Base-by-base conservation (phyloP, 805 yeast genomes). In the Myxozyma kluyveri region DNA sequence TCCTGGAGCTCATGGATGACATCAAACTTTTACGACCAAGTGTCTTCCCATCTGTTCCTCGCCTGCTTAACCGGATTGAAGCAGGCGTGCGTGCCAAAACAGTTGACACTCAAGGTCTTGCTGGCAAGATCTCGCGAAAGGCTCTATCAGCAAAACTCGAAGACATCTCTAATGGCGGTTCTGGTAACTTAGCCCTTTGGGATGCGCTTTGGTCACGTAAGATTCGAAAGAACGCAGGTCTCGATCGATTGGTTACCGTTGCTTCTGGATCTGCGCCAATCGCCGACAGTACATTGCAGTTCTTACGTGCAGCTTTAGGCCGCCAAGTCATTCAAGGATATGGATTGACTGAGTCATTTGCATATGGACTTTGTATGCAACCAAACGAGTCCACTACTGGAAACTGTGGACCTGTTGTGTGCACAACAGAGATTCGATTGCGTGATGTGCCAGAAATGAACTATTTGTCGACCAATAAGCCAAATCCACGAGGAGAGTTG, bases 201-300 rank as follows among this genome's bases (percentile, higher is more conserved):
- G 77, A 76, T 55, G 38, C 55, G 22, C 44, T 73, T 4, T 59
- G 81, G 57, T 65, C 73, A 38, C 71, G 72, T 45, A 77, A 78
- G 65, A 69, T 80, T 40, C 71, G 76, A 44, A 61, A 64, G 50
- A 73, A 74, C 37, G 61, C 79, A 19, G 83, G 83, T 1, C 72
- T 79, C 47, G 75, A 71, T 36, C 73, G 75, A 45, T 56, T 72
- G 36, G 62, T 67, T 17, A 67, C 69, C 48, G 51, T 74, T 23
- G 66, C 75, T 38, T 70, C 76, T 22, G 88, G 91, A 31, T 81
- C 87, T 33, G 89, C 91, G 2, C 91, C 93, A 18, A 75, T 85
- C 56, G 72, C 86, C 19, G 75, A 76, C 21, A 80, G 76, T 38
- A 81, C 88, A 1, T 69, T 83, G 40, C 68, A 71, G 52, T 84